Evolutionary conservation across 345 rosid genomes (phyloP).

Genomic region (Lumnitzera littorea): DNA sequence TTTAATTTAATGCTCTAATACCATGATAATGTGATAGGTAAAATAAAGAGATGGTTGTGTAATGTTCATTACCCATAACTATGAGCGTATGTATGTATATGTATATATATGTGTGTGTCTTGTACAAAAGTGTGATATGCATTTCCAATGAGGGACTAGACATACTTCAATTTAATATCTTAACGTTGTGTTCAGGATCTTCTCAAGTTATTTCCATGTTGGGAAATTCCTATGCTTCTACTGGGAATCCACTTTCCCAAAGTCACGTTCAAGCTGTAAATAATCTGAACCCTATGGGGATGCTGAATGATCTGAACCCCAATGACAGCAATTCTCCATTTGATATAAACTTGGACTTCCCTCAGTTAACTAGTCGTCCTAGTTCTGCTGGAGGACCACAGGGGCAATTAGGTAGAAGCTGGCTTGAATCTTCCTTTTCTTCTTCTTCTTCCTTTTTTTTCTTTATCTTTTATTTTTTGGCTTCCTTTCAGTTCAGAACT

Average conservation of each 20-base stretch:
- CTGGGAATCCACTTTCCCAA: constrained; percentile 83
- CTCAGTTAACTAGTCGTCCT: constrained; percentile 89
- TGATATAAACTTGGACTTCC: constrained; percentile 92
- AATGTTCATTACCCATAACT: too few relatives aligned
- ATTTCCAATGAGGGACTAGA: neutral
- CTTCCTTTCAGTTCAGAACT: constrained; percentile 5
- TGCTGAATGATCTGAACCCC: constrained; percentile 74
- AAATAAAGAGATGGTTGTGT: too few relatives aligned
- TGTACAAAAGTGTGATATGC: too few relatives aligned
- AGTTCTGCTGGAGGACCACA: constrained; percentile 96
- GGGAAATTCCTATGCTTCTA: constrained; percentile 62
- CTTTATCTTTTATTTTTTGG: too few relatives aligned
- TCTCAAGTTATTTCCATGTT: constrained; percentile 89
- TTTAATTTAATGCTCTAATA: too few relatives aligned
- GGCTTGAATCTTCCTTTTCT: neutral
- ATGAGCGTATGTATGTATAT: too few relatives aligned
- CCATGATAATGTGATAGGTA: too few relatives aligned
- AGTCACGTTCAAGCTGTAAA: constrained; percentile 83
- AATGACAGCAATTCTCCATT: constrained; percentile 72
- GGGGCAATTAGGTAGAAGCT: constrained; percentile 78
- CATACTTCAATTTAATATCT: neutral
- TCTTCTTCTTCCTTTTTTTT: constrained; percentile 4
- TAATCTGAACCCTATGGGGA: constrained; percentile 76
- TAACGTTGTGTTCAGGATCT: constrained; percentile 54
- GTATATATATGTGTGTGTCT: too few relatives aligned